Evolutionary conservation across 148 eudicot genomes (phyloP).

Genomic region (Selenicereus undatus): DNA sequence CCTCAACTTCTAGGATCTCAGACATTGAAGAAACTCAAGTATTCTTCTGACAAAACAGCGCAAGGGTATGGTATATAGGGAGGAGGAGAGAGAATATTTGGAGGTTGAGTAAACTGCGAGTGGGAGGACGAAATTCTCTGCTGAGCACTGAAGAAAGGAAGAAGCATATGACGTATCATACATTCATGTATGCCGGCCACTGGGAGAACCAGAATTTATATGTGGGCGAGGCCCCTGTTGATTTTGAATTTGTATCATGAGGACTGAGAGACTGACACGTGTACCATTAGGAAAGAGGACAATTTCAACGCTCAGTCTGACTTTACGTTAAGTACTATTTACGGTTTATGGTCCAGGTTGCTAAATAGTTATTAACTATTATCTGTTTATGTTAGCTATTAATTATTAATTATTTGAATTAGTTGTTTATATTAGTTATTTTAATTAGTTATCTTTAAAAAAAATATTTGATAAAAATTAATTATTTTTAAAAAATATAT

Average conservation of each 20-base stretch:
- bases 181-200: constrained; percentile 23
- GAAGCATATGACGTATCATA: background rate
- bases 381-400: too few species aligned
- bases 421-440: too few species aligned
- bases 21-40: background rate
- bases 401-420: too few species aligned
- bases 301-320: background rate
- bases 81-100: background rate
- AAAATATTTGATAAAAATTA: too few species aligned
- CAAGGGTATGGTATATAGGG: constrained; percentile 4
- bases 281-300: background rate
- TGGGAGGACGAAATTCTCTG: constrained; percentile 10
- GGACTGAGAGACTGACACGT: constrained; percentile 7
- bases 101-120: background rate
- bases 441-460: too few species aligned
- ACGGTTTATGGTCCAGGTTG: too few species aligned
- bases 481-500: too few species aligned
- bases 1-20: constrained; percentile 3
- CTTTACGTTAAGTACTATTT: too few species aligned
- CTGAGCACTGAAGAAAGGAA: constrained; percentile 4
- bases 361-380: too few species aligned
- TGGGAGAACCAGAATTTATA: constrained; percentile 19
- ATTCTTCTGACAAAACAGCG: background rate
- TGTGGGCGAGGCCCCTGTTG: background rate
- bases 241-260: constrained; percentile 7